phyloP scores from a whole-genome alignment of 805 yeast genomes.

The Kuraishia ogatae region DNA sequence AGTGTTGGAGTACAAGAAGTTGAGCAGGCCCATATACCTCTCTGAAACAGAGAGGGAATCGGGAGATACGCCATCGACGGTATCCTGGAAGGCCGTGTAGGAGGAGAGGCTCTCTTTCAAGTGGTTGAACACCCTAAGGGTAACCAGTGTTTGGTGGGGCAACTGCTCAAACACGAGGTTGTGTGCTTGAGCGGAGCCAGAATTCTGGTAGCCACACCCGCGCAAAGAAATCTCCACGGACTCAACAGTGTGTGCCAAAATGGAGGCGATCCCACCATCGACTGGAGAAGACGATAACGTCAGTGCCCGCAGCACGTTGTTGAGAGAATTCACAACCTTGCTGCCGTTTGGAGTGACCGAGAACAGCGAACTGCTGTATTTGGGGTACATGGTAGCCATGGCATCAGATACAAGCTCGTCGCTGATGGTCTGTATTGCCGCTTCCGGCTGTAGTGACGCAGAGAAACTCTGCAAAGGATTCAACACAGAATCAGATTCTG shows the following conservation, averaged over 20 bases:
- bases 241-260: constrained; percentile 46
- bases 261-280: constrained; percentile 28
- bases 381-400: neutral
- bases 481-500: neutral
- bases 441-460: neutral
- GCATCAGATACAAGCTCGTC: neutral
- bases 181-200: constrained; percentile 16
- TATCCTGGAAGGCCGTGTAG: constrained; percentile 14
- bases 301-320: neutral
- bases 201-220: constrained; percentile 28
- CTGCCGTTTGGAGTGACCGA: neutral
- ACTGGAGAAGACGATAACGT: constrained; percentile 66
- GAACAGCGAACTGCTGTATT: neutral
- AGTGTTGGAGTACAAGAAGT: neutral
- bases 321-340: constrained; percentile 1
- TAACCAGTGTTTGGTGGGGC: constrained; percentile 51
- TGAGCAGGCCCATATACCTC: neutral
- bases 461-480: neutral
- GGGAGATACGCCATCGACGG: neutral
- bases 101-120: constrained; percentile 25
- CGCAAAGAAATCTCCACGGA: constrained; percentile 60
- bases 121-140: constrained; percentile 40
- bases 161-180: constrained; percentile 46
- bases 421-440: neutral
- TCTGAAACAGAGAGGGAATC: neutral